Conservation (phyloP, 192 early-diverging fungal genomes). For the Glomus cerebriforme region DNA sequence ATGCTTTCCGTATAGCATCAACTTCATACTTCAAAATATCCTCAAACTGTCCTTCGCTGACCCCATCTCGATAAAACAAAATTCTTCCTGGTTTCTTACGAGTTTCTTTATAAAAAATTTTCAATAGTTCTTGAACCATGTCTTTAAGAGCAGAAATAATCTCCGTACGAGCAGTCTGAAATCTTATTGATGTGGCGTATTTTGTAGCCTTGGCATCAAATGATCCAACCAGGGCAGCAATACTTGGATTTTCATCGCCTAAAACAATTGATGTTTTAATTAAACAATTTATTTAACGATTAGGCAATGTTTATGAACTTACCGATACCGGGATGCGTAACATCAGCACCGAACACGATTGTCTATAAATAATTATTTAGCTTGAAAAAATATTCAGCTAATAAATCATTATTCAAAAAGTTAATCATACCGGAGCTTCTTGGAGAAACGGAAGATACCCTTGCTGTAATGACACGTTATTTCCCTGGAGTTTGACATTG, state of each 20-base stretch:
- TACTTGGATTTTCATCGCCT: slow-evolving; percentile 11
- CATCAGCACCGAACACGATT: slow-evolving; percentile 88
- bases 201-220: slow-evolving; percentile 58
- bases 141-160: slow-evolving; percentile 61
- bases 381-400: not conserved
- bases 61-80: slow-evolving; percentile 81
- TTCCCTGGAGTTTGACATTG: slow-evolving; percentile 83
- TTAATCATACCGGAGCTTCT: slow-evolving; percentile 52
- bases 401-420: not conserved
- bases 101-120: slow-evolving; percentile 66
- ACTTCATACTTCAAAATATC: slow-evolving; percentile 69
- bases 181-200: slow-evolving; percentile 58
- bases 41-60: slow-evolving; percentile 77
- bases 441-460: slow-evolving; percentile 65
- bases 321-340: slow-evolving; percentile 83
- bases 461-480: slow-evolving; percentile 66
- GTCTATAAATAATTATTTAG: slow-evolving; percentile 49
- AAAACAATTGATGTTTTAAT: slow-evolving; percentile 25
- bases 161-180: slow-evolving; percentile 65
- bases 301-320: not conserved
- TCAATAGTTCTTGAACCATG: slow-evolving; percentile 64
- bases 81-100: slow-evolving; percentile 60
- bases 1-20: slow-evolving; percentile 62
- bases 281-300: not conserved
- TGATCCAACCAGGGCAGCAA: slow-evolving; percentile 41